Evolutionary conservation across 2,329 filamentous ascomycete genomes (phyloP), one percentile per base, ranked within the genome.

Genomic region (Sporothrix euskadiensis): DNA sequence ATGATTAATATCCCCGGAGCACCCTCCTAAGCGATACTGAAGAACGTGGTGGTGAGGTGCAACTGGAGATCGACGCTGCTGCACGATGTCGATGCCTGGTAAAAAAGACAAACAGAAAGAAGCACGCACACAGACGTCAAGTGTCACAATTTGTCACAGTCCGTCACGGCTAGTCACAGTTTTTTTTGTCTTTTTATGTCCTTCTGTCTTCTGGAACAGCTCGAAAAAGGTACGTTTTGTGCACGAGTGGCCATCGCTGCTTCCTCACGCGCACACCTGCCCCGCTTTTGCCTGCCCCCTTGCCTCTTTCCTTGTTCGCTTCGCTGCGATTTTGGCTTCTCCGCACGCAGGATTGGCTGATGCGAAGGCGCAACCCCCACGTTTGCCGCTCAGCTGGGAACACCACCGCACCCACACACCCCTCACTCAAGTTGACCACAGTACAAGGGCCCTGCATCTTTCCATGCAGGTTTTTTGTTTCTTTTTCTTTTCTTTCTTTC

Each of bases 331-430:
- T 65, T 41, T 44, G 41, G 8, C 57, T 71, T 71, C 71, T 69
- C 63, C 71, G 52, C 63, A 69, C 63, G 47, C 52, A 52, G 59
- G 54, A 69, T 70, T 69, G 71, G 56, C 52, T 44, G 66, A 30
- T 19, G 8, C 12, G 9, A 26, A 52, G 19, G 47, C 12, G 69
- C 22, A 41, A 70, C 66, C 72, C 72, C 72, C 72, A 73, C 72
- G 72, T 69, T 65, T 70, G 72, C 72, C 71, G 44, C 66, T 41
- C 57, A 65, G 72, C 66, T 73, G 72, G 72, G 57, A 73, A 73
- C 72, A 70, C 30, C 52, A 66, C 26, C 19, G 14, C 52, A 66
- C 26, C 19, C 39, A 41, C 22, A 57, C 19, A 71, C 52, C 35
- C 65, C 47, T 19, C 41, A n/a, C 49, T 8, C 66, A 54, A 68